These are phyloP conservation scores for Euphrasia confusa DNA, from an alignment of 257 asterid genomes.

Conservation along the genomic window DNA sequence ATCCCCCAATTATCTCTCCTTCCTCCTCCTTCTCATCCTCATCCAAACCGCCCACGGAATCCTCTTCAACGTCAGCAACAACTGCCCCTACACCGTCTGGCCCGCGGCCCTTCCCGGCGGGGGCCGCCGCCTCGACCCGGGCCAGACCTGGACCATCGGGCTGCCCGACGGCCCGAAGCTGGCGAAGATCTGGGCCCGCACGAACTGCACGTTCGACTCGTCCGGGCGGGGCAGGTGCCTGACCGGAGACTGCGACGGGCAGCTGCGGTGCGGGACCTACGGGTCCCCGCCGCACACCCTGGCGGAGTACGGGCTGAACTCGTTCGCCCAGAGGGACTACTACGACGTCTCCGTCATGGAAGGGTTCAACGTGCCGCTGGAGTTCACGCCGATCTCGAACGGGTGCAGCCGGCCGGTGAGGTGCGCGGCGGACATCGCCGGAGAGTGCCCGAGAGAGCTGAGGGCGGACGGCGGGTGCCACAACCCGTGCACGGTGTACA, in stretches of 20 bases:
- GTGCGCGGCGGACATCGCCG: conserved; percentile 53
- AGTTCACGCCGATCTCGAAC: conserved; percentile 37
- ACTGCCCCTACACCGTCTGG: conserved; percentile 60
- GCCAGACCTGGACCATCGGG: conserved; percentile 39
- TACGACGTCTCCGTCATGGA: conserved; percentile 46
- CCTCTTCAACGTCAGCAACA: conserved; percentile 43
- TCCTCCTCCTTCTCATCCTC: conserved; percentile 27
- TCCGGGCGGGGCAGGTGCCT: conserved; percentile 50
- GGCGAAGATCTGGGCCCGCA: conserved; percentile 62
- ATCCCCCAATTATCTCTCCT: not conserved
- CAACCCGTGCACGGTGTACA: conserved; percentile 66
- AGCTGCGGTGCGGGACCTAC: conserved; percentile 32
- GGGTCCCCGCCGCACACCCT: conserved; percentile 51
- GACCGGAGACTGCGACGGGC: conserved; percentile 62
- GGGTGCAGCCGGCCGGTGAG: conserved; percentile 41
- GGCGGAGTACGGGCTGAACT: conserved; percentile 55
- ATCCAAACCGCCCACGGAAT: conserved; percentile 35
- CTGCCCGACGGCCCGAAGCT: conserved; percentile 28
- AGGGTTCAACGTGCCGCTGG: conserved; percentile 60
- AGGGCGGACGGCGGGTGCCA: conserved; percentile 66
- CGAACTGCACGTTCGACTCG: conserved; percentile 48
- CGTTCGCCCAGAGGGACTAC: conserved; percentile 39
- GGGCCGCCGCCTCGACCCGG: conserved; percentile 48
- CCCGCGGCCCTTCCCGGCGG: conserved; percentile 57
- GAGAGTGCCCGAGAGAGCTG: conserved; percentile 49